Base-by-base conservation (phyloP, 2,329 filamentous ascomycete species). In the Fusarium sterilihyphosum region DNA sequence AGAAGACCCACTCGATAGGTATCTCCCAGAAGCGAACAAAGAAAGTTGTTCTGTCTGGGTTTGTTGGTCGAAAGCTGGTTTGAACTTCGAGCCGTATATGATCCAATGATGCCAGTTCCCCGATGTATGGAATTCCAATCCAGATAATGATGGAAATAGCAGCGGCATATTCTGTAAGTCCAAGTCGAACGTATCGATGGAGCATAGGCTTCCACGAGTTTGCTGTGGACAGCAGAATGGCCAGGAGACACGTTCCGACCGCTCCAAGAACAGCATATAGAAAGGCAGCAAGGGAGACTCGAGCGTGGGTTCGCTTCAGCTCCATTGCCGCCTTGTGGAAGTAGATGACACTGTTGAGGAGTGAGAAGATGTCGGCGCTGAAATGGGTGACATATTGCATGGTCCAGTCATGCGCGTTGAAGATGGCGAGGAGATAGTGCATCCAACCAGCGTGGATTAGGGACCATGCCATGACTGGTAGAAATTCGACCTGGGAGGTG, bases 351-450 rank as follows among this genome's bases (percentile, higher is more conserved):
- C 89, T 91, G 80, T 92, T 92, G 35, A 92, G 82, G 14, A 92
- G 84, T 6, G 89, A 90, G 78, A 92, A 92, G 62, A 92, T 91
- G 78, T 92, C 91, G 49, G 88, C 90, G 68, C 86, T 90, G 79
- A 92, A 92, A 26, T 87, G 89, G 5, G 91, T 92, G 56, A 92
- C 91, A 80, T 92, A 92, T 75, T 88, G 86, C 91, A 92, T 92
- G 0, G 90, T 92, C 88, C 90, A 92, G 80, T 92, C 90, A 77
- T 92, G 90, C 8, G 90, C 90, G 79, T 92, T 92, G 81, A 92
- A 88, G 58, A 92, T 87, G 62, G 90, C 90, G 18, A 92, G 84
- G 7, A 92, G 80, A 73, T 88, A 88, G 77, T 91, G 89, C 85
- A 92, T 88, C 91, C 91, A 92, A 13, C 85, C 88, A 12, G 90